Evolutionary conservation across 345 rosid species (phyloP).

Genomic region (Carallia brachiata): DNA sequence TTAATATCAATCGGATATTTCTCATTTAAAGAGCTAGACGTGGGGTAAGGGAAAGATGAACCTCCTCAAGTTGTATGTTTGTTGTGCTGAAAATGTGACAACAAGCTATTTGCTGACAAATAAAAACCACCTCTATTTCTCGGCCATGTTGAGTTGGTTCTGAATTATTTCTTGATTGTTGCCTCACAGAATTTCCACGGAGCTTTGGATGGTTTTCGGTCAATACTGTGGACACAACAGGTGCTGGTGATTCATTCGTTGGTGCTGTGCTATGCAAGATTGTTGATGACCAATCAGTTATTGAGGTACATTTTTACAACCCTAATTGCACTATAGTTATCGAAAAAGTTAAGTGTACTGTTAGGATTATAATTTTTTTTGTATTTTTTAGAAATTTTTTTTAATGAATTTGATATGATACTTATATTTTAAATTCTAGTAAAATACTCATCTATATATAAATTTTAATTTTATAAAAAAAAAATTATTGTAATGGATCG

Average conservation of each 20-base stretch:
- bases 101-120: background rate
- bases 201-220: constrained; percentile 76
- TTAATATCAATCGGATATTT: too few relatives aligned
- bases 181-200: constrained; percentile 67
- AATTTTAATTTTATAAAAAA: too few relatives aligned
- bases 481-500: too few relatives aligned
- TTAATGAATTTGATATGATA: too few relatives aligned
- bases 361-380: too few relatives aligned
- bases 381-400: too few relatives aligned
- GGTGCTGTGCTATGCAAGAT: constrained; percentile 84
- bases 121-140: background rate
- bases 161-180: background rate
- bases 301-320: constrained; percentile 53
- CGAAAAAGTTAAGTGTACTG: too few relatives aligned
- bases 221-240: constrained; percentile 78
- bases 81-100: background rate
- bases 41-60: background rate
- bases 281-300: constrained; percentile 62
- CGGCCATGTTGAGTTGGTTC: background rate
- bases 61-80: background rate
- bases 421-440: too few relatives aligned
- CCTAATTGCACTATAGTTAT: background rate
- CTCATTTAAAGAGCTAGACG: too few relatives aligned
- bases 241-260: constrained; percentile 92
- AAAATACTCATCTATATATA: too few relatives aligned